These are phyloP conservation scores for Lachnellula subtilissima DNA, from an alignment of 2,329 filamentous ascomycete species.

Conservation along the genomic window DNA sequence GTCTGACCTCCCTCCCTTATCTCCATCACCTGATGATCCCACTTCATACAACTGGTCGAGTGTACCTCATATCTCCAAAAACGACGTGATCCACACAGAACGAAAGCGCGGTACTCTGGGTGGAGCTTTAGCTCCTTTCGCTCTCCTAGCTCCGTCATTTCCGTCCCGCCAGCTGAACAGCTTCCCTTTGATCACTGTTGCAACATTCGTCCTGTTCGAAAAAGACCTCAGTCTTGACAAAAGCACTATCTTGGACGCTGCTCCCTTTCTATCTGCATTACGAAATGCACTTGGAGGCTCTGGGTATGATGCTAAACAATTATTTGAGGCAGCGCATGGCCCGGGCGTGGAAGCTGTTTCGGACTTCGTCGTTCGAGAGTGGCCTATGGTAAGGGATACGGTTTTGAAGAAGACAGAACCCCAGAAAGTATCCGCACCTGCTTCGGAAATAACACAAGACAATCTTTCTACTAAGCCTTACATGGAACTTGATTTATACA, in stretches of 20 bases:
- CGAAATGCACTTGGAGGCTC: conserved; percentile 8
- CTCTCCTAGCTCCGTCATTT: conserved; percentile 19
- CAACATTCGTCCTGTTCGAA: conserved; percentile 25
- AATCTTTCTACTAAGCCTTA: background rate
- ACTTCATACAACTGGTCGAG: conserved; percentile 24
- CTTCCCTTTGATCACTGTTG: conserved; percentile 23
- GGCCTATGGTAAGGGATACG: conserved; percentile 11
- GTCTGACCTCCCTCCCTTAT: conserved; percentile 1
- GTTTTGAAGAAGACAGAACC: conserved; percentile 1
- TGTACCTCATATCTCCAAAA: conserved; percentile 13
- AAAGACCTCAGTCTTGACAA: conserved; percentile 1
- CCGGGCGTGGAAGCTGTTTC: conserved; percentile 5
- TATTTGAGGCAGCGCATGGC: background rate
- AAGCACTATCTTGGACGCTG: conserved; percentile 3
- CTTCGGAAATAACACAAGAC: background rate
- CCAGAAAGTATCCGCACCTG: background rate
- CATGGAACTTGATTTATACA: conserved; percentile 3
- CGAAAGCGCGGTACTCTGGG: conserved; percentile 10
- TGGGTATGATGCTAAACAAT: conserved; percentile 6
- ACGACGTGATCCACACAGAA: conserved; percentile 9
- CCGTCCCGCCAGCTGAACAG: conserved; percentile 4
- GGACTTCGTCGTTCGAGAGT: conserved; percentile 16
- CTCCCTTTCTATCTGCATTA: conserved; percentile 12
- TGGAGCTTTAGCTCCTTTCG: conserved; percentile 17
- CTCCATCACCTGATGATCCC: conserved; percentile 7